phyloP scores from a whole-genome alignment of 139 green algal species.

The Chlorella sp. region DNA sequence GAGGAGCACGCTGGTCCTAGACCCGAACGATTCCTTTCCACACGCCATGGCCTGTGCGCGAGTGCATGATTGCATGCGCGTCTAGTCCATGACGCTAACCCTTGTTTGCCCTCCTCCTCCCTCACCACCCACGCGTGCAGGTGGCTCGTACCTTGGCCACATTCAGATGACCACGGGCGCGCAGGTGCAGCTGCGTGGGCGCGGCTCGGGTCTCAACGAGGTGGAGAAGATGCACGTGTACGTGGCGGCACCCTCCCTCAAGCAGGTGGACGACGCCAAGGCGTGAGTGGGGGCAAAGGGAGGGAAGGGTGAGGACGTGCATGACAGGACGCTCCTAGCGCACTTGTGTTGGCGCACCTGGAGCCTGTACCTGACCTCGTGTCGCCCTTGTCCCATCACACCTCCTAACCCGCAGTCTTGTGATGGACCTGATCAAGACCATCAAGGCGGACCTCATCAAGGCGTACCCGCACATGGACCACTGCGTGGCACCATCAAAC shows the following conservation, averaged over 20 bases:
- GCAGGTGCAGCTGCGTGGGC: conserved; percentile 18
- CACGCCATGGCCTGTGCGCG: background rate
- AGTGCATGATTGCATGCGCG: background rate
- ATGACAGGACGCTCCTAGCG: background rate
- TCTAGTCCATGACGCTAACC: background rate
- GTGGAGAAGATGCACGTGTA: conserved; percentile 20
- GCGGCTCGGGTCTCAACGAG: conserved; percentile 17
- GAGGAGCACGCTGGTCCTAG: background rate
- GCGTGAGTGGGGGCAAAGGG: conserved; percentile 4
- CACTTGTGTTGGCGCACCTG: background rate
- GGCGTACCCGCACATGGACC: conserved; percentile 10
- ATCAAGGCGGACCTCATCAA: conserved; percentile 13
- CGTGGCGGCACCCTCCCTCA: background rate
- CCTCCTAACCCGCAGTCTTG: conserved; percentile 7
- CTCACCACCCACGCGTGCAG: background rate
- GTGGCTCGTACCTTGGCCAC: conserved; percentile 18
- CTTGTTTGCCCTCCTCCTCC: background rate
- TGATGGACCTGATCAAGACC: conserved; percentile 22
- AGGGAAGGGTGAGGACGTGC: background rate
- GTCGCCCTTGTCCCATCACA: background rate
- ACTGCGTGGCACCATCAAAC: background rate
- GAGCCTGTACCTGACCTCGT: background rate
- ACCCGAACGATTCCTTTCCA: background rate
- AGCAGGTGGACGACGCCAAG: conserved; percentile 12
- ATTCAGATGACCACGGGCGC: conserved; percentile 13